phyloP scores from a whole-genome alignment of 1,284 basidiomycete genomes.

The Afroboletus lepidellus region DNA sequence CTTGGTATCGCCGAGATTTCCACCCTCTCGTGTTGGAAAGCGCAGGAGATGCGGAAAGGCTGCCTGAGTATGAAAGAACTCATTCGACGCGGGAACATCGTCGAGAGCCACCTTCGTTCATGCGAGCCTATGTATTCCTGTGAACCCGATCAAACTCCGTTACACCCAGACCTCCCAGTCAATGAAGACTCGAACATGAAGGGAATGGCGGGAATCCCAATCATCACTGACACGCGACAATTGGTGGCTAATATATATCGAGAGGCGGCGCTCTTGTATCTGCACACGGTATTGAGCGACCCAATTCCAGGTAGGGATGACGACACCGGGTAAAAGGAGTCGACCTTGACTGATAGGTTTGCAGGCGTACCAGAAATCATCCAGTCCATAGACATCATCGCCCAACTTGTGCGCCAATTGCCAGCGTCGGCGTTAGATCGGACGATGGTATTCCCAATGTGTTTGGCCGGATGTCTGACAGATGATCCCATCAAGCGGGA shows the following conservation, averaged over 20 bases:
- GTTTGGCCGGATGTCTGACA: slow-evolving; percentile 67
- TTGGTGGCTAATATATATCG: slow-evolving; percentile 60
- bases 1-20: slow-evolving; percentile 74
- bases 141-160: slow-evolving; percentile 35
- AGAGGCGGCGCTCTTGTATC: slow-evolving; percentile 65
- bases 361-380: slow-evolving; percentile 73
- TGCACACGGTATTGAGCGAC: slow-evolving; percentile 70
- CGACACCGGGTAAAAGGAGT: background rate
- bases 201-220: slow-evolving; percentile 24
- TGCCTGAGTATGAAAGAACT: slow-evolving; percentile 70
- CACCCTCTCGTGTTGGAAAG: slow-evolving; percentile 75
- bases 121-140: slow-evolving; percentile 30
- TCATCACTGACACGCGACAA: slow-evolving; percentile 43
- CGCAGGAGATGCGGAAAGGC: slow-evolving; percentile 54
- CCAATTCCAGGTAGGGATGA: slow-evolving; percentile 56
- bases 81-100: slow-evolving; percentile 59
- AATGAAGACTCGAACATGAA: slow-evolving; percentile 26
- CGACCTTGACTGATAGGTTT: slow-evolving; percentile 19
- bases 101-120: slow-evolving; percentile 60
- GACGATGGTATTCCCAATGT: slow-evolving; percentile 67
- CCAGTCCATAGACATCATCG: slow-evolving; percentile 52
- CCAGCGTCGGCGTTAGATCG: slow-evolving; percentile 61
- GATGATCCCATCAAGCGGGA: slow-evolving; percentile 61
- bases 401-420: slow-evolving; percentile 52
- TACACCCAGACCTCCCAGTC: slow-evolving; percentile 40